phyloP scores from a whole-genome alignment of 441 rosid species.

The Croton setiger region DNA sequence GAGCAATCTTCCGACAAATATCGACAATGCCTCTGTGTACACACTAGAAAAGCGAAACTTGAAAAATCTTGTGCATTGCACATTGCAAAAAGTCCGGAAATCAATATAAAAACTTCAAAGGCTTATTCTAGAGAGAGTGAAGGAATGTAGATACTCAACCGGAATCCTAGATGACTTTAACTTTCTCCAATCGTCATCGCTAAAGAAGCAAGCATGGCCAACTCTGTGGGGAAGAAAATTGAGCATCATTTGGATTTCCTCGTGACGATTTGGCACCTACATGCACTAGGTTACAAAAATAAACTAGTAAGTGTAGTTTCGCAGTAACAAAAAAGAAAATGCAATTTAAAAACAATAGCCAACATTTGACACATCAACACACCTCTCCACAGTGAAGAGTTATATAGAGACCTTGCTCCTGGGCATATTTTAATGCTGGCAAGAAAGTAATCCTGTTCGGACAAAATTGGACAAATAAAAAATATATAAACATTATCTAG shows the following conservation, averaged over 20 bases:
- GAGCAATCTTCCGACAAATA: no score
- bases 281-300: constrained; percentile 62
- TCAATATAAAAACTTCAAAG: not conserved
- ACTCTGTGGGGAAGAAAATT: constrained; percentile 81
- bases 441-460: constrained; percentile 66
- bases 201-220: constrained; percentile 85
- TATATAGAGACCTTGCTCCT: constrained; percentile 66
- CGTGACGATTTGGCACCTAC: constrained; percentile 82
- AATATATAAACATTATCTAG: not conserved
- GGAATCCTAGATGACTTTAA: constrained; percentile 64
- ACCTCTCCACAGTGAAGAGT: constrained; percentile 99
- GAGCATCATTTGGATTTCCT: constrained; percentile 84
- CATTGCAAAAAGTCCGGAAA: not conserved
- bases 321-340: constrained; percentile 12
- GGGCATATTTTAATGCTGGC: constrained; percentile 72
- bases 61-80: not conserved
- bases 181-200: constrained; percentile 57
- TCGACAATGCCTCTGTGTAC: no score
- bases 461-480: constrained; percentile 13
- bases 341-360: constrained; percentile 6
- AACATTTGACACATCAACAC: constrained; percentile 26
- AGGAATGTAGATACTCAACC: constrained; percentile 31
- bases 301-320: constrained; percentile 33
- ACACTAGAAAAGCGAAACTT: not conserved
- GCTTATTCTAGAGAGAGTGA: not conserved